phyloP scores from a whole-genome alignment of 2,329 filamentous ascomycete genomes.

The Paracoccidioides brasiliensis region DNA sequence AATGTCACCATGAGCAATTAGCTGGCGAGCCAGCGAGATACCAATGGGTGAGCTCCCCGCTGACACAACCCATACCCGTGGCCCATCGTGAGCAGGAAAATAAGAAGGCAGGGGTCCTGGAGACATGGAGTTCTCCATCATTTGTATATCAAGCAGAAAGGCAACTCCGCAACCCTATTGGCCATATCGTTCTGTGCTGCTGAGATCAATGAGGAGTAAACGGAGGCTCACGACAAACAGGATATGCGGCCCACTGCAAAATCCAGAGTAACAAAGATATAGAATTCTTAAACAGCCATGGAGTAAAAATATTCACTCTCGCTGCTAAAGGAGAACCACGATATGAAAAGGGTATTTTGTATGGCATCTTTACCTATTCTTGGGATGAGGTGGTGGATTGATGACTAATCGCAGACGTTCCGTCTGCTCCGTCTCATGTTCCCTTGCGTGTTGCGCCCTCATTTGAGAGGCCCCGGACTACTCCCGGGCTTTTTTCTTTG shows the following conservation, averaged over 20 bases:
- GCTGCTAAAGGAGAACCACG: no score
- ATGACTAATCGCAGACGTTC: no score
- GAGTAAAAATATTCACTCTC: no score
- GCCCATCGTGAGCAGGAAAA: conserved; percentile 50
- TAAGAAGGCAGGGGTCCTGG: conserved; percentile 28
- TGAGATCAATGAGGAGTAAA: not conserved
- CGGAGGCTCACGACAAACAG: no score
- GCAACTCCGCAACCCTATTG: conserved; percentile 1
- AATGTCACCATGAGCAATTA: conserved; percentile 84
- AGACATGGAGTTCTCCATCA: conserved; percentile 25
- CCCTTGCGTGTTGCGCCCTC: not conserved
- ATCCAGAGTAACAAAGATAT: not conserved
- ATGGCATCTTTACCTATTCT: no score
- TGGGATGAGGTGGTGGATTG: no score
- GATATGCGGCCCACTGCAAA: not conserved
- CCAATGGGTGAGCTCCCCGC: conserved; percentile 73
- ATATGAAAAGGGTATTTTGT: no score
- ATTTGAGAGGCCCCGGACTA: not conserved
- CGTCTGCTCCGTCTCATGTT: no score
- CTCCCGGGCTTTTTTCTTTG: not conserved
- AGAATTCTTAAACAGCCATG: no score
- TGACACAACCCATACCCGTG: conserved; percentile 87
- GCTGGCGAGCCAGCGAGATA: conserved; percentile 64
- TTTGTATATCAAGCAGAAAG: conserved; percentile 13
- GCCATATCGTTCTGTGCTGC: conserved; percentile 4